Percentiles rank a stretch among this genome's conserved stretches.
These are phyloP conservation scores for Dinochytrium kinnereticum DNA, from an alignment of 371 early-diverging fungal genomes.

Conservation along the genomic window DNA sequence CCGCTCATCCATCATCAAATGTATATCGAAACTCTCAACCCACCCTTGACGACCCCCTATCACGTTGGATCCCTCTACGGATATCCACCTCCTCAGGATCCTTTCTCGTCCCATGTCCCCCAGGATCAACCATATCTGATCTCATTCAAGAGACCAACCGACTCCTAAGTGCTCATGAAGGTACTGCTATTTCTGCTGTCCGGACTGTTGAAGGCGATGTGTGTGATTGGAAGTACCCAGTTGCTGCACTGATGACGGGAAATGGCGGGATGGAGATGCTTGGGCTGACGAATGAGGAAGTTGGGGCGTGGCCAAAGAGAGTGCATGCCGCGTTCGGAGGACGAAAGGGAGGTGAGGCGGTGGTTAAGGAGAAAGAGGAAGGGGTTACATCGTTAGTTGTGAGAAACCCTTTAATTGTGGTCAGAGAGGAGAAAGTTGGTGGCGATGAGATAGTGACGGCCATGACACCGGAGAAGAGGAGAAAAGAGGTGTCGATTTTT, in stretches of 20 bases:
- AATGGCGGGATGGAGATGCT: constrained; percentile 15
- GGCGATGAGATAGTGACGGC: not conserved
- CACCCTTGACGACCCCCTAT: not conserved
- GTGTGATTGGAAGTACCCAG: not conserved
- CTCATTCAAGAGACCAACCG: constrained; percentile 11
- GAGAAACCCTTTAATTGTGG: not conserved
- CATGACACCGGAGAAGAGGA: not conserved
- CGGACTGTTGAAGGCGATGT: constrained; percentile 19
- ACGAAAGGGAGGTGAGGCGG: not conserved
- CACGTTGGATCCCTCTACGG: constrained; percentile 9
- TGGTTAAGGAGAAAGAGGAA: not conserved
- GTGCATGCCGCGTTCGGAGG: not conserved
- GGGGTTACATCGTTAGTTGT: not conserved
- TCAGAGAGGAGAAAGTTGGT: not conserved
- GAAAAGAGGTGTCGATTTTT: constrained; percentile 14
- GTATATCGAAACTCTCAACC: not conserved
- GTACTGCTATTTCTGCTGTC: not conserved
- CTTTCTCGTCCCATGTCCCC: constrained; percentile 17
- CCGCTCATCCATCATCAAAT: not conserved
- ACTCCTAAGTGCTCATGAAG: not conserved
- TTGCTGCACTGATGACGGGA: not conserved
- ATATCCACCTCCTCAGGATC: constrained; percentile 18
- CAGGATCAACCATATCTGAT: constrained; percentile 1
- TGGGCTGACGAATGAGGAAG: constrained; percentile 21
- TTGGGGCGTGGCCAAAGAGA: not conserved